Evolutionary conservation across 2,329 filamentous ascomycete species (phyloP).

Genomic region (Clonostachys byssicola): DNA sequence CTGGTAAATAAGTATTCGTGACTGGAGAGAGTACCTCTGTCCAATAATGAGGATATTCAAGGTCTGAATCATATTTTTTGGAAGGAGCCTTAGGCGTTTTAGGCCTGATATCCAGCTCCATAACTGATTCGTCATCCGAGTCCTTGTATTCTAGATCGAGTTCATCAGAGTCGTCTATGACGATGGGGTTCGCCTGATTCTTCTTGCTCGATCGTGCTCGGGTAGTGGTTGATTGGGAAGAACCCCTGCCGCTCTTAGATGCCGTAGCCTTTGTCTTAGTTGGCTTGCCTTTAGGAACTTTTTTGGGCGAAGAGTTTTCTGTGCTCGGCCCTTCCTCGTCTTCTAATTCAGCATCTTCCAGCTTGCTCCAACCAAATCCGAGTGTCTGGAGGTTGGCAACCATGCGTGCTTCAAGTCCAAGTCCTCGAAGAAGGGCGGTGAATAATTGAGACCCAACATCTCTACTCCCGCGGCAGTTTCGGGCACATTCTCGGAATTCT

Average conservation of each 20-base stretch:
- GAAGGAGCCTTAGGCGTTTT: constrained; percentile 27
- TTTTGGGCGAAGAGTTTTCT: background rate
- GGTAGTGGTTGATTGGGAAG: background rate
- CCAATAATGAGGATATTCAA: constrained; percentile 90
- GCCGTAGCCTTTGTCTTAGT: background rate
- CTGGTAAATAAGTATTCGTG: constrained; percentile 72
- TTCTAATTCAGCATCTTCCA: constrained; percentile 67
- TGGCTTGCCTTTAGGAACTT: background rate
- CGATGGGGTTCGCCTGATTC: constrained; percentile 1
- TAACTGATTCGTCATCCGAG: constrained; percentile 54
- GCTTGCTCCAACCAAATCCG: constrained; percentile 87
- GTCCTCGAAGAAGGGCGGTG: constrained; percentile 73
- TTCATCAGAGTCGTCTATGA: constrained; percentile 39
- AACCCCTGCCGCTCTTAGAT: constrained; percentile 3
- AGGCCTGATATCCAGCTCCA: constrained; percentile 45
- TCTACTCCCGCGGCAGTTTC: constrained; percentile 71
- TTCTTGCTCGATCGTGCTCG: background rate
- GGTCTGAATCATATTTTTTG: constrained; percentile 66
- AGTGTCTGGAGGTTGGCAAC: constrained; percentile 80
- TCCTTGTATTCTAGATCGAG: constrained; percentile 32
- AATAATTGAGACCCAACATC: constrained; percentile 90
- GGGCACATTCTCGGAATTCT: constrained; percentile 66
- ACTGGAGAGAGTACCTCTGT: constrained; percentile 81
- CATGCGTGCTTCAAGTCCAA: constrained; percentile 80
- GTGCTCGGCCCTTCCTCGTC: background rate